Evolutionary conservation across 305 asterid species (phyloP), one percentile per base, ranked within the genome.

Genomic region (Rubia peregrina): DNA sequence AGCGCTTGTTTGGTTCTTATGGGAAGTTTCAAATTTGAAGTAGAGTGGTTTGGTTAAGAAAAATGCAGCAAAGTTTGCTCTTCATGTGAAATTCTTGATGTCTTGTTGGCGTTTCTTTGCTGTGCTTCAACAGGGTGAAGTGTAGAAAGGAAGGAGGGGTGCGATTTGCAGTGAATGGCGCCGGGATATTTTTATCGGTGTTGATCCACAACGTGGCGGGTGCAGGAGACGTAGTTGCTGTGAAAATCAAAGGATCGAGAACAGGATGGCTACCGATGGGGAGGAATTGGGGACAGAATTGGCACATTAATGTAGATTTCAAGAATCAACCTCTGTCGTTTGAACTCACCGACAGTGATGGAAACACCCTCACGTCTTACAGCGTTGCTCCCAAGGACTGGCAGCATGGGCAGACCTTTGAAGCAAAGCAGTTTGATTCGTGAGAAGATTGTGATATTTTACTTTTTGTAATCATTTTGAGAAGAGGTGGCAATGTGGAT

Each of bases 231-330:
- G 74, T 86, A 65, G 82, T 38, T 59, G 84, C 80, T 7, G 84
- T 81, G 44, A 85, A 86, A 68, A 81, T 88, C 62, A 86, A 86
- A 81, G 91, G 95, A 22, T 73, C 91, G n/a, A 82, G 83, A 74
- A 86, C 91, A 19, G 90, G 85, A 71, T 86, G 91, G 91, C 85
- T 83, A 68, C 85, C 80, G 4, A 83, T 88, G 91, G 90, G 86
- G 40, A 79, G 91, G 76, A 85, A 85, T 67, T 88, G 95, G 95
- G 91, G 91, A 41, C 91, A 84, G 65, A 84, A 74, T 60, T 88
- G 90, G 90, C 90, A 85, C 68, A 75, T 82, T 72, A 85, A 80
- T 73, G 79, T 82, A 7, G 84, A 84, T 74, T 80, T 88, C 11
- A 81, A 75, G 64, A 82, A 86, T 44, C 94, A 88, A 21, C 89